Base-by-base conservation (phyloP, 2,329 filamentous ascomycete species). In the Helicocarpus griseus region DNA sequence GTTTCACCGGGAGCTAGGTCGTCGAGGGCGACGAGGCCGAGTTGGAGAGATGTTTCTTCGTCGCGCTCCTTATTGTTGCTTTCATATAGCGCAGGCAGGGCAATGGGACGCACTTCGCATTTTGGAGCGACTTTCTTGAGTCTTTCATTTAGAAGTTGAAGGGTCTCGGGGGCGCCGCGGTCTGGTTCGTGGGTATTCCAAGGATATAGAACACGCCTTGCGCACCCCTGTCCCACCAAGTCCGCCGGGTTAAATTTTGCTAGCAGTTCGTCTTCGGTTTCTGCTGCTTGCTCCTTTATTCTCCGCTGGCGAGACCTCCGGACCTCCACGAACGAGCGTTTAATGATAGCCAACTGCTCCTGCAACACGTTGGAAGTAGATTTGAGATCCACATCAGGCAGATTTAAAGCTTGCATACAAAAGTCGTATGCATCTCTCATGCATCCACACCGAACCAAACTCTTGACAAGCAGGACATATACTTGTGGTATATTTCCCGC, bases 1-100 rank as follows among this genome's bases (percentile, higher is more conserved):
- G 78, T 75, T 65, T 94, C 86, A 8, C 86, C 87, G 0, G 89
- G 81, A 0, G 74, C 71, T 35, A 97, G 87, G 57, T 95, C 84
- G 56, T 87, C 79, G 60, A 82, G 87, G 6, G 90, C 91, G 65
- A 97, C 97, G 3, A 98, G 78, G 4, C 93, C 93, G 0, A 98
- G 78, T 67, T 98, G 93, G 52, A 77, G 78, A 3, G 77, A 78
- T 22, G 73, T 72, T 45, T 78, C 64, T 21, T 64, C 61, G 17
- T 60, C 52, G 21, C 58, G 48, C 26, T 56, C 50, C 26, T 55
- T 33, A 38, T 60, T 50, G 14, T 59, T 59, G 28, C 57, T 61
- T 22, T 60, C 74, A 9, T 83, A 73, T 22, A 97, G 71, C 0
- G 87, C 73, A 0, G 91, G 93, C 4, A 98, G 72, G 29, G 84